These are phyloP conservation scores for Huntiella omanensis DNA, from an alignment of 2,329 filamentous ascomycete species.

Conservation along the genomic window DNA sequence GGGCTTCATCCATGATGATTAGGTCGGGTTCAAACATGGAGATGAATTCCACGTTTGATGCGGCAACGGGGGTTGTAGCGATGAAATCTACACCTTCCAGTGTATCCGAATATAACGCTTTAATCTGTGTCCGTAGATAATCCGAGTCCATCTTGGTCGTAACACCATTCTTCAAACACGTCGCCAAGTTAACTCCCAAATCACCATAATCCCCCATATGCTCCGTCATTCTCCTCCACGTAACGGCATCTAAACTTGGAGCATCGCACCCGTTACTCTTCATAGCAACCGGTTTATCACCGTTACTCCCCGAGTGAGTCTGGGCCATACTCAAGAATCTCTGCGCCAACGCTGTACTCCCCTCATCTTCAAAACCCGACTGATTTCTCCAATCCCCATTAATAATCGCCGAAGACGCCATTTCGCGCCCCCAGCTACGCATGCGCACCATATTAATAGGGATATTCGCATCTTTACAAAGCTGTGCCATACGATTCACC, in stretches of 20 bases:
- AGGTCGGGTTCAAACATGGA: conserved; percentile 58
- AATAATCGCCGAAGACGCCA: conserved; percentile 17
- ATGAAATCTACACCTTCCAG: conserved; percentile 24
- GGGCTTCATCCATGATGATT: conserved; percentile 61
- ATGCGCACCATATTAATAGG: conserved; percentile 21
- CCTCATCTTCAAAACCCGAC: conserved; percentile 3
- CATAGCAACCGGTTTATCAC: not conserved
- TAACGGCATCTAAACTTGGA: too few species aligned
- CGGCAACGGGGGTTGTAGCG: conserved; percentile 27
- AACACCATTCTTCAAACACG: conserved; percentile 15
- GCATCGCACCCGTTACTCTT: not conserved
- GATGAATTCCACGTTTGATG: conserved; percentile 19
- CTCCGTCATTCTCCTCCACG: conserved; percentile 9
- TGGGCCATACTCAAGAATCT: conserved; percentile 18
- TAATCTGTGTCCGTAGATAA: conserved; percentile 17
- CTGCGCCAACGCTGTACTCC: conserved; percentile 13
- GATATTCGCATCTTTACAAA: conserved; percentile 21
- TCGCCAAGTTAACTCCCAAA: conserved; percentile 21
- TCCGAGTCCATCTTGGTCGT: conserved; percentile 15
- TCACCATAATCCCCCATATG: conserved; percentile 17
- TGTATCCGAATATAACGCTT: conserved; percentile 21
- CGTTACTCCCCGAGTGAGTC: not conserved
- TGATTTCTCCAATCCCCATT: conserved; percentile 12
- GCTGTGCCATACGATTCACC: conserved; percentile 22
- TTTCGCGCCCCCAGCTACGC: conserved; percentile 23